Evolutionary conservation across 768 basidiomycete genomes (phyloP), one percentile per base, ranked within the genome.

Genomic region (Kwoniella shandongensis): DNA sequence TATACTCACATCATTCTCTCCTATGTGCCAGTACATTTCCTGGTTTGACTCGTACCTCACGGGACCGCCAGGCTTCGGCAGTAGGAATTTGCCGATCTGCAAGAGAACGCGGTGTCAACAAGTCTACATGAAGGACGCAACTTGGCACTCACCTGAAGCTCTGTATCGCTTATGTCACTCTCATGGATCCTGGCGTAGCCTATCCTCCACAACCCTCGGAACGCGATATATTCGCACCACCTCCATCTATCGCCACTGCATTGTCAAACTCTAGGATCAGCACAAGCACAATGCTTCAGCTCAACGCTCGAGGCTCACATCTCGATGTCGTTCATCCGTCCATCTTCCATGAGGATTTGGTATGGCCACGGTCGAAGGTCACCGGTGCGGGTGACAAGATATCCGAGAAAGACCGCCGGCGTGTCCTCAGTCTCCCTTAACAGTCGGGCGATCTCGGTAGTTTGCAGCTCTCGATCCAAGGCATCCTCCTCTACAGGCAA

Each of bases 221-320:
- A 93, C 23, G 89, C 78, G 47, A 94, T 89, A 69, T 93, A 93
- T 79, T 93, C 88, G 78, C 91, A 94, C 88, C 88, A 78, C 4
- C 75, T 55, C 61, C 73, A 69, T 4, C 42, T n/a, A 44, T 76
- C 73, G 4, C 35, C 50, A 13, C 67, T 69, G 50, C 22, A 35
- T 23, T 8, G 29, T 18, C 38, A 25, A 41, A 5, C 12, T 23
- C 18, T 17, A 15, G 15, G 48, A 38, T 52, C 44, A 45, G 42
- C 27, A 25, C n/a, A n/a, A n/a, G n/a, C n/a, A n/a, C n/a, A n/a
- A n/a, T n/a, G 4, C 20, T 20, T 40, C 46, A 32, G 20, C 23
- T 39, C n/a, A 30, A 10, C 11, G 5, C 36, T 18, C 15, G 41
- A 40, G 17, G 26, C 70, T 60, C 48, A 74, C 70, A 64, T 53